A percentile compares a stretch with the other conserved stretches of the same genome.
These are phyloP conservation scores for Phytopythium mirpurense DNA, from an alignment of 352 stramenopile species.

Conservation along the genomic window DNA sequence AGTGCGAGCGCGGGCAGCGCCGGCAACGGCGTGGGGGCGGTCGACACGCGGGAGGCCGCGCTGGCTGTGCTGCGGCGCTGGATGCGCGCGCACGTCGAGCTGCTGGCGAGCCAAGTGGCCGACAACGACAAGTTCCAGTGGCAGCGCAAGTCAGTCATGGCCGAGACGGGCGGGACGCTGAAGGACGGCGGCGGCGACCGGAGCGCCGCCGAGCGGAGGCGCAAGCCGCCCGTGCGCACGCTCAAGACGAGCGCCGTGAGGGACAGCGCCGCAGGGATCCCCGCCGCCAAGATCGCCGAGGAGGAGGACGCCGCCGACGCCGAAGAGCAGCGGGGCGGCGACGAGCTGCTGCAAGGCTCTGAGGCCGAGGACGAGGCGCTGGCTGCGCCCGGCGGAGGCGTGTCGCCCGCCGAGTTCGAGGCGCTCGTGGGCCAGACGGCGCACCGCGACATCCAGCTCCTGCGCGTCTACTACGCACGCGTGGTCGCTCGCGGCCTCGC, in stretches of 20 bases:
- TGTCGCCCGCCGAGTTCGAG: conserved; percentile 49
- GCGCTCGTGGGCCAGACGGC: conserved; percentile 49
- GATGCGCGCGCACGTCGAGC: conserved; percentile 43
- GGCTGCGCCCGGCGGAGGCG: conserved; percentile 11
- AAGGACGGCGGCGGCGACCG: conserved; percentile 11
- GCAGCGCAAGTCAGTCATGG: conserved; percentile 29
- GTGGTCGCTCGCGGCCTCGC: conserved; percentile 55
- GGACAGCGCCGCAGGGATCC: conserved; percentile 12
- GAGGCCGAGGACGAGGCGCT: background rate
- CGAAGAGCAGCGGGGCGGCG: background rate
- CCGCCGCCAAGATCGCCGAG: conserved; percentile 18
- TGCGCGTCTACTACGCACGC: conserved; percentile 70
- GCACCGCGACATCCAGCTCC: conserved; percentile 64
- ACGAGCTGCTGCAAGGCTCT: background rate
- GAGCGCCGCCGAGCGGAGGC: conserved; percentile 9
- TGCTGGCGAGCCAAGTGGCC: conserved; percentile 40
- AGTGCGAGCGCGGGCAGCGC: no score
- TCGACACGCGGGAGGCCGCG: conserved; percentile 37
- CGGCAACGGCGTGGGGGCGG: background rate
- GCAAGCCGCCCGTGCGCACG: conserved; percentile 35
- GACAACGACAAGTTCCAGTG: conserved; percentile 49
- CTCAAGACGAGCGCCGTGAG: conserved; percentile 49
- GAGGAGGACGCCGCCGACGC: conserved; percentile 14
- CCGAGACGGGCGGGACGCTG: conserved; percentile 8
- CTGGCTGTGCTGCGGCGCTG: conserved; percentile 43